Evolutionary conservation across 106 monocot species (phyloP).

Genomic region (Phalaenopsis equestris): DNA sequence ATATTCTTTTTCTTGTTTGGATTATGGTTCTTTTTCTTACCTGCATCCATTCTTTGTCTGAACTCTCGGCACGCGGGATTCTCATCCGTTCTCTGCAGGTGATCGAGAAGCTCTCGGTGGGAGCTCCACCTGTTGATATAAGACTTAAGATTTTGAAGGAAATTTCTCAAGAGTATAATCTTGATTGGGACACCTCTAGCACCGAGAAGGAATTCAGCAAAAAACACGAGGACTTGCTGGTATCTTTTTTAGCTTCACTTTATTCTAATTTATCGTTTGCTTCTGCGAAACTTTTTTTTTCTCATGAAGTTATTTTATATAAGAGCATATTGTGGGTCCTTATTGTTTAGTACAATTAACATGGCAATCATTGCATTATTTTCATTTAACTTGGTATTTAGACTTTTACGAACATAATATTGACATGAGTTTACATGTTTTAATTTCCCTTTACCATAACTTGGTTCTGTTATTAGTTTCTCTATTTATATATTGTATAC

Average conservation of each 20-base stretch:
- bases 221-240: constrained; percentile 92
- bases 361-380: background rate
- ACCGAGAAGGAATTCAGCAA: constrained; percentile 78
- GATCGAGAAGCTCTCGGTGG: constrained; percentile 84
- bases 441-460: background rate
- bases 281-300: background rate
- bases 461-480: background rate
- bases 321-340: background rate
- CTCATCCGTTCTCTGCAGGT: constrained; percentile 32
- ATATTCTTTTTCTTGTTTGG: background rate
- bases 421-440: background rate
- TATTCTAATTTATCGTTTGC: background rate
- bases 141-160: constrained; percentile 55
- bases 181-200: constrained; percentile 75
- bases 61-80: background rate
- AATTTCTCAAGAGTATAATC: constrained; percentile 62
- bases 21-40: background rate
- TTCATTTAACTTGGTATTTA: background rate
- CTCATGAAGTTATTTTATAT: background rate
- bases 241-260: constrained; percentile 16
- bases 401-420: background rate
- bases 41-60: background rate
- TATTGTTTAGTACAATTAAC: background rate
- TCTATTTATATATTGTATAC: too few relatives aligned
- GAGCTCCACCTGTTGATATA: constrained; percentile 49